Percentiles rank a stretch among this genome's conserved stretches.
Evolutionary conservation across 2,329 filamentous ascomycete genomes (phyloP).

Genomic region (Davidsoniella virescens): DNA sequence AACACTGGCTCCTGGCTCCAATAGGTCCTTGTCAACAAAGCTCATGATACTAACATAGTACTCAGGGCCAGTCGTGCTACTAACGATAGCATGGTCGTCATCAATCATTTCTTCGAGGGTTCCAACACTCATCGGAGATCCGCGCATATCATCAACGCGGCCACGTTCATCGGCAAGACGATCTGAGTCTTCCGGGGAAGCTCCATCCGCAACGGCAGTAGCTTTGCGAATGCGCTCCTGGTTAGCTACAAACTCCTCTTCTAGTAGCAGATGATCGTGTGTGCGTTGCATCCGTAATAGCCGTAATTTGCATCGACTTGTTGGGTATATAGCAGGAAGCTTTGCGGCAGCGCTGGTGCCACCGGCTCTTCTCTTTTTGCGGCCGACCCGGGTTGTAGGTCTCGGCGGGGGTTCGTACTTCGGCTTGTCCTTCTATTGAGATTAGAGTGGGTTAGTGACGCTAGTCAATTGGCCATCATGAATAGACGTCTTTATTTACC

Average conservation of each 20-base stretch:
- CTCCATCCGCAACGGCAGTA: conserved; percentile 61
- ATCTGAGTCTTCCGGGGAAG: conserved; percentile 59
- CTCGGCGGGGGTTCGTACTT: conserved; percentile 98
- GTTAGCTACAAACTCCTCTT: conserved; percentile 98
- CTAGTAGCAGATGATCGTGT: conserved; percentile 88
- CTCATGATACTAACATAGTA: conserved; percentile 99
- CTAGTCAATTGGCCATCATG: not conserved
- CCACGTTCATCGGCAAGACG: conserved; percentile 87
- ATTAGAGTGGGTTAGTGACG: not conserved
- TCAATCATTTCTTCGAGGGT: conserved; percentile 98
- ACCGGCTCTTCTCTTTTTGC: conserved; percentile 94
- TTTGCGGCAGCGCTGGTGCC: conserved; percentile 91
- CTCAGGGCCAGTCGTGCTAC: conserved; percentile 89
- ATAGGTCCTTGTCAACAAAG: conserved; percentile 95
- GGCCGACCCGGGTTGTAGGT: conserved; percentile 88
- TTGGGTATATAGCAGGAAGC: conserved; percentile 84
- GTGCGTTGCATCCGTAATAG: conserved; percentile 97
- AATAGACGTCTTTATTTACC: conserved; percentile 30
- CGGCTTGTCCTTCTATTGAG: conserved; percentile 88
- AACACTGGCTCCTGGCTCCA: conserved; percentile 91
- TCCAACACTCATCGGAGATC: conserved; percentile 95
- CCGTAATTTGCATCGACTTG: conserved; percentile 90
- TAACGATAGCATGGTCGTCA: conserved; percentile 97
- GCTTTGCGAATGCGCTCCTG: conserved; percentile 90
- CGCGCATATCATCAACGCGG: conserved; percentile 94